Base-by-base conservation (phyloP, 78 protist species). In the Neovahlkampfia damariscottae region DNA sequence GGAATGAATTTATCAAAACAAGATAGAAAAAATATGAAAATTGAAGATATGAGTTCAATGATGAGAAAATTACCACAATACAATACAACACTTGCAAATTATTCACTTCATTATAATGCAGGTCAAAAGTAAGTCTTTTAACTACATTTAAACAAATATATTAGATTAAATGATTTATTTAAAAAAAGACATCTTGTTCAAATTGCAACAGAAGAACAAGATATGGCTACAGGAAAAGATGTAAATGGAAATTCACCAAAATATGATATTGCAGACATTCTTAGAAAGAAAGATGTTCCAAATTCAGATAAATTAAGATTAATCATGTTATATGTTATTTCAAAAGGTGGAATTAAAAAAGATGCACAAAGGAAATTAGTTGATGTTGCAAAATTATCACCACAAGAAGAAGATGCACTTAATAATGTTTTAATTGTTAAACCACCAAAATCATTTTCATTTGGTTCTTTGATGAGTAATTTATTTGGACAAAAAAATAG, bases 61-160 rank as follows among this genome's bases (percentile, higher is more conserved):
- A 27, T 76, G 32, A 7, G 58, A 8, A 32, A 76, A 70, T 8
- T 71, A 6, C 79, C 79, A n/a, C 76, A 76, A 50, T 6, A 19
- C 68, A 76, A 6, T 8, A 72, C 69, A n/a, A 59, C 59, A 34
- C 19, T 77, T 41, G 5, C 6, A 7, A 40, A 6, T 30, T 77
- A 72, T 39, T 10, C 36, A 29, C 66, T 69, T 34, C 79, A 76
- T 31, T n/a, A n/a, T n/a, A n/a, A n/a, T n/a, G n/a, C n/a, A n/a
- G n/a, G n/a, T n/a, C n/a, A n/a, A n/a, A n/a, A n/a, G n/a, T n/a
- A n/a, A n/a, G n/a, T n/a, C n/a, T n/a, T n/a, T n/a, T n/a, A n/a
- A n/a, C n/a, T n/a, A n/a, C n/a, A n/a, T n/a, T 3, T 77, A 30
- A 32, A 70, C 30, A 5, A 67, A n/a, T 35, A 30, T 41, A 3